Conservation (phyloP, 306 rosid genomes). For the Trifolium repens region DNA sequence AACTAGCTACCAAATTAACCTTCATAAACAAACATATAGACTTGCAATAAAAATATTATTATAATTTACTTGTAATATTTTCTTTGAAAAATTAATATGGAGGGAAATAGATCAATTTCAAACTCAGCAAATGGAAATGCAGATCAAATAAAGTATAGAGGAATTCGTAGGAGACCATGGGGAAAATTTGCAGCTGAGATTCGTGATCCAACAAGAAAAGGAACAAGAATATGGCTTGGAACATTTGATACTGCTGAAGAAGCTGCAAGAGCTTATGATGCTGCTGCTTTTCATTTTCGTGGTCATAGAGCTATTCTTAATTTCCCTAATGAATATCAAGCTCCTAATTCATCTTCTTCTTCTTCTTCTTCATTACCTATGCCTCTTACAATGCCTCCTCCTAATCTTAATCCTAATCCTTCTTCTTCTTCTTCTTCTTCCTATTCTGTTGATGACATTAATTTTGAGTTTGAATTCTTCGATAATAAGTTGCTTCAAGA, state of each 20-base stretch:
- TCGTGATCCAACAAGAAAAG: conserved; percentile 87
- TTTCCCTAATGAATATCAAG: conserved; percentile 76
- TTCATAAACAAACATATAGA: conserved; percentile 19
- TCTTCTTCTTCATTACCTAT: conserved; percentile 31
- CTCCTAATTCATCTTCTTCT: conserved; percentile 33
- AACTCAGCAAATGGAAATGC: conserved; percentile 3
- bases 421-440: conserved; percentile 35
- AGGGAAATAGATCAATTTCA: conserved; percentile 39
- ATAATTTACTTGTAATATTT: neutral
- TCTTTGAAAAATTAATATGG: conserved; percentile 42
- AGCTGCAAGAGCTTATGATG: conserved; percentile 93
- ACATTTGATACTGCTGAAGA: conserved; percentile 82
- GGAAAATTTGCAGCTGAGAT: conserved; percentile 93
- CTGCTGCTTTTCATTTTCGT: conserved; percentile 79
- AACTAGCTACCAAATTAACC: neutral
- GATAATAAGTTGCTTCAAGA: conserved; percentile 74
- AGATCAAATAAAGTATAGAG: conserved; percentile 60
- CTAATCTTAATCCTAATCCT: neutral
- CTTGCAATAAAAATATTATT: no score
- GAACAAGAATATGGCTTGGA: conserved; percentile 86
- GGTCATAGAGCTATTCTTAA: conserved; percentile 88
- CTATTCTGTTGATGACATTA: conserved; percentile 13
- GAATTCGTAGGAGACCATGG: conserved; percentile 89
- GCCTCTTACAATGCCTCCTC: conserved; percentile 24
- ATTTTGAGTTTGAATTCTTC: conserved; percentile 64